A percentile compares a stretch with the other conserved stretches of the same genome.
Conservation (phyloP, 352 stramenopile species). For the Thraustochytrium striatum region DNA sequence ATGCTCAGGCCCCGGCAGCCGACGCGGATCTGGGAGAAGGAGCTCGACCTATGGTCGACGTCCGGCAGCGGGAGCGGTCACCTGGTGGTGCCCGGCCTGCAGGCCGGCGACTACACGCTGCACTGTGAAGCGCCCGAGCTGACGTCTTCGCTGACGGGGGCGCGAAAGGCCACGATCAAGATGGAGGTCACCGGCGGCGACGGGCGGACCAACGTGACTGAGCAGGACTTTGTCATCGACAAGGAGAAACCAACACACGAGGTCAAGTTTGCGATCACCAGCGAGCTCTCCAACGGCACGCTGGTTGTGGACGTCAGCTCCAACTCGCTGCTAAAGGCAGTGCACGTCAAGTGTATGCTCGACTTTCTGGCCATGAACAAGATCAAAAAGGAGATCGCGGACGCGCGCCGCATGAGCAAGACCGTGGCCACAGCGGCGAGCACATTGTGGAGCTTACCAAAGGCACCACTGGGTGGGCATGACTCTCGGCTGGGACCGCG, state of each 20-base stretch:
- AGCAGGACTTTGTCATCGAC: background rate
- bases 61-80: background rate
- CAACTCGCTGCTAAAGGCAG: background rate
- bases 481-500: conserved; percentile 38
- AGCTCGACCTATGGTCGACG: background rate
- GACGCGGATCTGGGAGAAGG: conserved; percentile 30
- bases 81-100: background rate
- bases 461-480: conserved; percentile 34
- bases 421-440: conserved; percentile 1
- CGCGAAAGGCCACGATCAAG: background rate
- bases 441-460: conserved; percentile 45
- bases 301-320: background rate
- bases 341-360: background rate
- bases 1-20: background rate
- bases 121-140: background rate
- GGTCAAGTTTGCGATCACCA: background rate
- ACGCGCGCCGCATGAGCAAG: conserved; percentile 1
- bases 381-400: background rate
- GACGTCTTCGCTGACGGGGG: background rate
- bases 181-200: background rate
- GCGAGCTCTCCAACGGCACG: background rate
- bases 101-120: conserved; percentile 31
- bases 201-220: background rate
- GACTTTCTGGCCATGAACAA: conserved; percentile 13
- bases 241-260: background rate